These are phyloP conservation scores for Hura crepitans DNA, from an alignment of 441 rosid species.

Conservation along the genomic window DNA sequence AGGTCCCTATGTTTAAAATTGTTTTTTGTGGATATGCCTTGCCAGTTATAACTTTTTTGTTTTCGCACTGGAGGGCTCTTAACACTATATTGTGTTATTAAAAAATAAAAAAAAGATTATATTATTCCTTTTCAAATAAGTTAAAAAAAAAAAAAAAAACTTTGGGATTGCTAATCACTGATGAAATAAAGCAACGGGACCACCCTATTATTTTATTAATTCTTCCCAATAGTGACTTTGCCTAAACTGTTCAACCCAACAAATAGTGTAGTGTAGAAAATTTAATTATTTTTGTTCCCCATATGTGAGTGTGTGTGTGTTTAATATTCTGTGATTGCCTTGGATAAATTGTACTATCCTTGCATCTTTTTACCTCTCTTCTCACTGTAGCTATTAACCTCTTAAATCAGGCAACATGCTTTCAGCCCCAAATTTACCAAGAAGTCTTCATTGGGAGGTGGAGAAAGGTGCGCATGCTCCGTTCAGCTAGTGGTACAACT, in stretches of 20 bases:
- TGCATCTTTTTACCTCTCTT: neutral
- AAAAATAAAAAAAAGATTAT: no score
- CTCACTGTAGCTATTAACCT: slow-evolving; percentile 22
- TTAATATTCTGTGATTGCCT: neutral
- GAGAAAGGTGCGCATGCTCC: slow-evolving; percentile 94
- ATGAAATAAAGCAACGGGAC: no score
- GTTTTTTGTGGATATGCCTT: no score
- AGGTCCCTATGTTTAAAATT: no score
- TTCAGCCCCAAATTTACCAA: slow-evolving; percentile 91
- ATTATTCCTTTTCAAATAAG: no score
- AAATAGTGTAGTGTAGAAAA: neutral
- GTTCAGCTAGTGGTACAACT: slow-evolving; percentile 96
- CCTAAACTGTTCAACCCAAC: neutral
- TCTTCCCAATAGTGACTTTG: neutral
- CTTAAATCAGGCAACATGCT: slow-evolving; percentile 78
- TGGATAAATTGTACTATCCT: slow-evolving; percentile 4
- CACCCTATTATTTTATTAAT: no score
- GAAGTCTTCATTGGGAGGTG: slow-evolving; percentile 94
- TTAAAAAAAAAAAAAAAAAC: no score
- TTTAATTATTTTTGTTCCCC: no score
- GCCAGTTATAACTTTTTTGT: no score
- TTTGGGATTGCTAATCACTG: no score
- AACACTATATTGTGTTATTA: no score
- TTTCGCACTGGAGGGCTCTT: no score
- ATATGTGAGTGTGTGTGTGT: slow-evolving; percentile 1